phyloP scores from a whole-genome alignment of 2,329 filamentous ascomycete genomes.

The Aureobasidium sp. region DNA sequence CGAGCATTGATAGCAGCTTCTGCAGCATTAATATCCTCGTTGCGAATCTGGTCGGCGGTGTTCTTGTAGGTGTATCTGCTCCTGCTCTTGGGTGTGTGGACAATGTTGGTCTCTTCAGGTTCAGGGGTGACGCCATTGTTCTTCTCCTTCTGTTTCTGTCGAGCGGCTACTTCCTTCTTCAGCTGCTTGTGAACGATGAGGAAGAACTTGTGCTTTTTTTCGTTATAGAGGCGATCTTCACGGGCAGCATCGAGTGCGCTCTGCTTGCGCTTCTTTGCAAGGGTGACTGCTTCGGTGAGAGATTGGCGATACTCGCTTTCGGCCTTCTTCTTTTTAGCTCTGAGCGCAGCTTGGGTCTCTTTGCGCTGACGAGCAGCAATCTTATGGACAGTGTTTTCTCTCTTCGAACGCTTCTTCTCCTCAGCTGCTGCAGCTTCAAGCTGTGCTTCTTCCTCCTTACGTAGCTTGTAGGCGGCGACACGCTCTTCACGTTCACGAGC shows the following conservation, averaged over 20 bases:
- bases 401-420: conserved; percentile 10
- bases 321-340: not conserved
- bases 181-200: not conserved
- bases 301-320: conserved; percentile 1
- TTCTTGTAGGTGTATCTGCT: conserved; percentile 8
- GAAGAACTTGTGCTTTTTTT: conserved; percentile 8
- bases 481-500: conserved; percentile 27
- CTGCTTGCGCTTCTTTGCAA: conserved; percentile 10
- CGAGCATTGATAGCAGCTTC: conserved; percentile 2
- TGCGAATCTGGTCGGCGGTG: not conserved
- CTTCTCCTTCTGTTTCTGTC: not conserved
- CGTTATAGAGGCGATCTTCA: not conserved
- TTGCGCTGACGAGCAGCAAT: conserved; percentile 16
- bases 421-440: conserved; percentile 16
- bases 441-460: conserved; percentile 19
- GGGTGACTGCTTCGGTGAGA: not conserved
- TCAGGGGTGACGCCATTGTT: not conserved
- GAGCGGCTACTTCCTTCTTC: conserved; percentile 16
- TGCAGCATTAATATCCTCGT: not conserved
- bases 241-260: conserved; percentile 2
- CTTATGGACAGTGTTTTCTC: conserved; percentile 13
- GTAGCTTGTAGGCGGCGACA: conserved; percentile 23
- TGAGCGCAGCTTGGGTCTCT: not conserved
- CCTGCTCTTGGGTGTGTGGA: not conserved
- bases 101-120: not conserved